A percentile compares a stretch with the other conserved stretches of the same genome.
Conservation (phyloP, 805 yeast species). For the Teunomyces pallodes region DNA sequence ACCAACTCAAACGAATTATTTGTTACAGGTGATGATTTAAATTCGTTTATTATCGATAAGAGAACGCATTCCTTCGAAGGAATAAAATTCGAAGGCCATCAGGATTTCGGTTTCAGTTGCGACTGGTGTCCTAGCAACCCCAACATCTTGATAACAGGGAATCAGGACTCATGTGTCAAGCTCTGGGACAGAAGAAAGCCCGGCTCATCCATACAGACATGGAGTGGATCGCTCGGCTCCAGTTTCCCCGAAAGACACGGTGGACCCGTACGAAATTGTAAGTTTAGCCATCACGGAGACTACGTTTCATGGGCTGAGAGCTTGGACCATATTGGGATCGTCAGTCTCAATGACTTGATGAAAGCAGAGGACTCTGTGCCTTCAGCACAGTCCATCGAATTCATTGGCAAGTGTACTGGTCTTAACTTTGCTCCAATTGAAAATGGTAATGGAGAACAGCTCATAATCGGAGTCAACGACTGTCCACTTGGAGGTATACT, state of each 20-base stretch:
- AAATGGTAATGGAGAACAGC: slow-evolving; percentile 43
- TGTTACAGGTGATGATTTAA: slow-evolving; percentile 50
- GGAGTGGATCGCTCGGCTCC: slow-evolving; percentile 36
- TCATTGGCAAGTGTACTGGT: slow-evolving; percentile 60
- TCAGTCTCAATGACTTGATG: slow-evolving; percentile 35
- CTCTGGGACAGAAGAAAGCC: slow-evolving; percentile 49
- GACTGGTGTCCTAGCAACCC: slow-evolving; percentile 52
- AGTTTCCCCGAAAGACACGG: slow-evolving; percentile 18
- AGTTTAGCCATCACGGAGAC: slow-evolving; percentile 46
- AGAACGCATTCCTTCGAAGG: slow-evolving; percentile 21
- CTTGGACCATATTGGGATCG: slow-evolving; percentile 54
- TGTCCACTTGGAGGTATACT: slow-evolving; percentile 56
- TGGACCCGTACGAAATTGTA: slow-evolving; percentile 54
- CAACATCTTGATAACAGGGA: slow-evolving; percentile 50
- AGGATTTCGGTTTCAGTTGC: slow-evolving; percentile 57
- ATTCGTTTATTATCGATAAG: slow-evolving; percentile 45
- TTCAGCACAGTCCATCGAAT: slow-evolving; percentile 47
- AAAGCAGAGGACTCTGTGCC: slow-evolving; percentile 11
- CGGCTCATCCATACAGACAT: slow-evolving; percentile 23
- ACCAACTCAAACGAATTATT: slow-evolving; percentile 35
- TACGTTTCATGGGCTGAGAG: slow-evolving; percentile 56
- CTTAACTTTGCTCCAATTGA: slow-evolving; percentile 45
- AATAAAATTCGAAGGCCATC: slow-evolving; percentile 41
- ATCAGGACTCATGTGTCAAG: slow-evolving; percentile 57
- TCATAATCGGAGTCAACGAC: slow-evolving; percentile 56